phyloP scores from a whole-genome alignment of 2,329 filamentous ascomycete genomes.

The Byssoonygena ceratinophila region DNA sequence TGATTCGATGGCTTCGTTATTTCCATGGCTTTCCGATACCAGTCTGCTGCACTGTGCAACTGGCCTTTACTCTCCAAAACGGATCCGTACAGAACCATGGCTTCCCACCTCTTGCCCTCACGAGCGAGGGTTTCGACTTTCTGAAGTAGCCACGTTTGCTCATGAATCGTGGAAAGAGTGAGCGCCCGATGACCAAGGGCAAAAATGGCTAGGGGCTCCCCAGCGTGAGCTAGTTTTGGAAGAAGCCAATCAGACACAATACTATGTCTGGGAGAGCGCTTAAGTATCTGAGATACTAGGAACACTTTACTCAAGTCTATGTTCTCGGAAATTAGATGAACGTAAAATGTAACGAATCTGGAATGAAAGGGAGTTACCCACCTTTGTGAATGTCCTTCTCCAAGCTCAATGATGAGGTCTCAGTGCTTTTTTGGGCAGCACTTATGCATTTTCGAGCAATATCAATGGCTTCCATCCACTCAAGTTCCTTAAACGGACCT shows the following conservation, averaged over 20 bases:
- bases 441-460: constrained; percentile 10
- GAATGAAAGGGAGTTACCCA: background rate
- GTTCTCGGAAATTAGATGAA: background rate
- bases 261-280: constrained; percentile 12
- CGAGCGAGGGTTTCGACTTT: constrained; percentile 11
- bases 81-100: constrained; percentile 14
- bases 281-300: background rate
- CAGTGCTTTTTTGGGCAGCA: background rate
- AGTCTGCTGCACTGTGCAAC: constrained; percentile 7
- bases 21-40: constrained; percentile 13
- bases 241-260: background rate
- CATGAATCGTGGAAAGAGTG: background rate
- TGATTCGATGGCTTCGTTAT: constrained; percentile 1
- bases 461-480: constrained; percentile 3
- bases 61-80: constrained; percentile 11
- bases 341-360: background rate
- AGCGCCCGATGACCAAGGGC: background rate
- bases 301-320: constrained; percentile 1
- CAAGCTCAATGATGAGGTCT: background rate
- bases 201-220: background rate
- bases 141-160: background rate
- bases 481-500: background rate
- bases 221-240: constrained; percentile 2
- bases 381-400: background rate
- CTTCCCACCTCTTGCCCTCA: background rate